Evolutionary conservation across 495 filamentous ascomycete genomes (phyloP).

Genomic region (Xylona heveae): DNA sequence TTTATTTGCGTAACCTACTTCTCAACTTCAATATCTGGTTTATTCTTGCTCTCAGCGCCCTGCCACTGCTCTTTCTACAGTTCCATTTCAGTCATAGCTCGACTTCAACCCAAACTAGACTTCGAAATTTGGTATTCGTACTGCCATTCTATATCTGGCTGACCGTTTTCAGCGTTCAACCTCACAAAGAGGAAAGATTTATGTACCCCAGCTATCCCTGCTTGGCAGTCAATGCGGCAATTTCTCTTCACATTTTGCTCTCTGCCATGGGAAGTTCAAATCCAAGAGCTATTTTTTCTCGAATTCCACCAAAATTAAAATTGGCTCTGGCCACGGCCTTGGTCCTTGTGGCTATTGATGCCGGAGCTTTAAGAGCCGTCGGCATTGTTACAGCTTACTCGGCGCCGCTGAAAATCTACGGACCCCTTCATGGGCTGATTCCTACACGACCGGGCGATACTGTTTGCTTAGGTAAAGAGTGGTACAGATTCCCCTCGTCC

Average conservation of each 20-base stretch:
- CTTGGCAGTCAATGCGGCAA: conserved; percentile 77
- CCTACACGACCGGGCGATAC: conserved; percentile 33
- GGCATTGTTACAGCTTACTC: conserved; percentile 72
- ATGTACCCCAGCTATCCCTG: conserved; percentile 96
- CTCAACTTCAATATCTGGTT: conserved; percentile 97
- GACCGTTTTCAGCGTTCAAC: conserved; percentile 69
- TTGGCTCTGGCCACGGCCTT: conserved; percentile 33
- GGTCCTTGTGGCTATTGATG: conserved; percentile 30
- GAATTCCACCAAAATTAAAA: conserved; percentile 49
- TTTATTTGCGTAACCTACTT: conserved; percentile 78
- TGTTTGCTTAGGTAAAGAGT: conserved; percentile 89
- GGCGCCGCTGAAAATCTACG: conserved; percentile 64
- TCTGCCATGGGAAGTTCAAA: conserved; percentile 41
- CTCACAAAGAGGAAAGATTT: conserved; percentile 97
- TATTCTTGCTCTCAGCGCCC: conserved; percentile 50
- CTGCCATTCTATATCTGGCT: conserved; percentile 91
- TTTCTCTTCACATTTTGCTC: conserved; percentile 60
- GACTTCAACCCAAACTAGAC: conserved; percentile 23
- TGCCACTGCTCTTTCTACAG: conserved; percentile 37
- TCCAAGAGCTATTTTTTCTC: conserved; percentile 33
- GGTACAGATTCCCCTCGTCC: conserved; percentile 93
- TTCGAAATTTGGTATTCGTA: conserved; percentile 56
- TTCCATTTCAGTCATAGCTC: conserved; percentile 19
- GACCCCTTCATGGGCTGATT: conserved; percentile 24
- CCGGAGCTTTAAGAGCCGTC: conserved; percentile 50